Evolutionary conservation across 805 yeast species (phyloP).

Genomic region (Ogataea salicorniae): DNA sequence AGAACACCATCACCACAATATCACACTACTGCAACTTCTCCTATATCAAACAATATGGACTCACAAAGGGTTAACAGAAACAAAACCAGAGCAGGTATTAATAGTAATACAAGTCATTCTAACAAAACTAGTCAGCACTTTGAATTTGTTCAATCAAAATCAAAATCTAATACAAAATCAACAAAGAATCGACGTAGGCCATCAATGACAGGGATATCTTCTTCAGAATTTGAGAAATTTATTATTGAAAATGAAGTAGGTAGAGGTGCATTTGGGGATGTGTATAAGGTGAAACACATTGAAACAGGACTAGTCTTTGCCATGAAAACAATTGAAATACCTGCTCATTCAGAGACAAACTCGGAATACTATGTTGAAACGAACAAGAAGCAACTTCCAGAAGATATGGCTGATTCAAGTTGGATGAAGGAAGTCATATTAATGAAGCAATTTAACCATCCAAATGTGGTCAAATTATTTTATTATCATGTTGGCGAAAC

Average conservation of each 20-base stretch:
- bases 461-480: conserved; percentile 61
- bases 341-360: no score
- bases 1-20: no score
- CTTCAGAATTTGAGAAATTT: conserved; percentile 33
- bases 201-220: conserved; percentile 14
- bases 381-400: no score
- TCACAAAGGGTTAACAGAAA: no score
- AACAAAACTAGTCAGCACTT: background rate
- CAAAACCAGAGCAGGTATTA: no score
- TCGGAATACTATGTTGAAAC: no score
- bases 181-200: background rate
- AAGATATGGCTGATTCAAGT: background rate
- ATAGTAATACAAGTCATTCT: no score
- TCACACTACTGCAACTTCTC: no score
- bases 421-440: conserved; percentile 66
- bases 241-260: conserved; percentile 65
- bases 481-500: conserved; percentile 56
- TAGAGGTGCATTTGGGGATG: conserved; percentile 87
- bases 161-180: background rate
- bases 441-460: conserved; percentile 58
- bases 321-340: conserved; percentile 20
- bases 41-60: no score
- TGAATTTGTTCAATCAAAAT: background rate
- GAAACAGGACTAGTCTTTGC: conserved; percentile 16
- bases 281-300: conserved; percentile 39